A percentile compares a stretch with the other conserved stretches of the same genome.
These are phyloP conservation scores for Pichia pseudocactophila DNA, from an alignment of 805 yeast genomes.

Conservation along the genomic window DNA sequence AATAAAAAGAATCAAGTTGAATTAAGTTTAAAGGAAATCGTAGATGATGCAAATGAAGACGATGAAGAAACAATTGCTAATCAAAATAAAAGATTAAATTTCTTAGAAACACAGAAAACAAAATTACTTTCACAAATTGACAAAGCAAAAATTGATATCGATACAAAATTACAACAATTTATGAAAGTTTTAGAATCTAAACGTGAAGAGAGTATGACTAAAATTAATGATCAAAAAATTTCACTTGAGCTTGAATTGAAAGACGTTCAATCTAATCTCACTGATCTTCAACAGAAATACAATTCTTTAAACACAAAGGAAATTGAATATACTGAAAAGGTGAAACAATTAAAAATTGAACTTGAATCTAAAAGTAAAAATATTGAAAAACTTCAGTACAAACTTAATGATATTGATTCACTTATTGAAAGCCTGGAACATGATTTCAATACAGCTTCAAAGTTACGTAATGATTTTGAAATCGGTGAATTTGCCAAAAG, in stretches of 20 bases:
- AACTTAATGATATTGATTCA: conserved; percentile 4
- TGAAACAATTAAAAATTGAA: neutral
- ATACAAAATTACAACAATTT: conserved; percentile 8
- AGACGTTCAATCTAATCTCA: neutral
- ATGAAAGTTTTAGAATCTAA: conserved; percentile 2
- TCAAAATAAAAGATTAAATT: conserved; percentile 17
- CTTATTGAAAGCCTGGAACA: neutral
- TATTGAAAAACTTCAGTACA: conserved; percentile 10
- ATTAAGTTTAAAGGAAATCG: conserved; percentile 13
- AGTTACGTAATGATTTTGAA: conserved; percentile 6
- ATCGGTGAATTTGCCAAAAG: conserved; percentile 1
- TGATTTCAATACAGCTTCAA: conserved; percentile 1
- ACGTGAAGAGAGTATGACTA: neutral
- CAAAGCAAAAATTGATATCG: conserved; percentile 7
- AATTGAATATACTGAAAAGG: no score
- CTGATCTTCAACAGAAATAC: no score
- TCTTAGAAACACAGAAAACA: conserved; percentile 15
- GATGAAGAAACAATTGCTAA: conserved; percentile 21
- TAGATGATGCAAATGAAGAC: conserved; percentile 26
- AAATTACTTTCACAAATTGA: conserved; percentile 20
- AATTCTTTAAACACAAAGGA: no score
- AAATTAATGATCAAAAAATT: neutral
- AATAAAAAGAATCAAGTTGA: conserved; percentile 17
- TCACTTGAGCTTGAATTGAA: neutral
- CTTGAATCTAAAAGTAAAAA: neutral